Evolutionary conservation across 2,329 filamentous ascomycete species (phyloP), one percentile per base, ranked within the genome.

Genomic region (Aspergillus sp.): DNA sequence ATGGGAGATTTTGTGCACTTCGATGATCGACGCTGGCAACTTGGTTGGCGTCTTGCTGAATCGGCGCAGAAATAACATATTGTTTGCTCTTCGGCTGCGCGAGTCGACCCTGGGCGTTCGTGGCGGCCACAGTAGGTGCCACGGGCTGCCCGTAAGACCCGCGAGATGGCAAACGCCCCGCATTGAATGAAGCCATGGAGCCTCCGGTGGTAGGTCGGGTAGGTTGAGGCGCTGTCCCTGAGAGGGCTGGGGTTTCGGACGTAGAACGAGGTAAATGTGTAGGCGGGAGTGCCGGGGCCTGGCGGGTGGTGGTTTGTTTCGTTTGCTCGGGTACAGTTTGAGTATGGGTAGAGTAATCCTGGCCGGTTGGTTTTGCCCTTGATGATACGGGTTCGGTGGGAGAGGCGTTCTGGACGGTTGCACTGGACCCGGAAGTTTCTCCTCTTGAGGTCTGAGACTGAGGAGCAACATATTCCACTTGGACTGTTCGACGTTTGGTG

Each of bases 391-490:
- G 61, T 49, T 62, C 65, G 12, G 45, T 31, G 48, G 61, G 62
- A 37, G 69, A 66, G 25, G 63, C 50, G 44, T 57, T 60, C 7
- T 63, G 55, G 44, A 57, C 31, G 33, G 56, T 57, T 9, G 61
- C 55, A 25, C 57, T 52, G 15, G 51, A 46, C 4, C 52, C 58
- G 12, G 62, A 52, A 1, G 60, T 48, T 62, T 85, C 85, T 31
- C 90, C 91, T 63, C 93, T 86, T 61, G 88, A 84, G 0, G 93
- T 97, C 70, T 93, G 87, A 6, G 91, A 96, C 25, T 88, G 87
- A 23, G 95, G 95, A 19, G 93, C 90, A 56, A 98, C 95, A 74
- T 99, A 99, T 79, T 99, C 95, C 60, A 99, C 90, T 77, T 99
- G 95, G 0, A 99, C 91, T 0, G 95, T 99, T 66, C 93, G 87